Evolutionary conservation across 805 yeast species (phyloP).

Genomic region (Candida corydali): DNA sequence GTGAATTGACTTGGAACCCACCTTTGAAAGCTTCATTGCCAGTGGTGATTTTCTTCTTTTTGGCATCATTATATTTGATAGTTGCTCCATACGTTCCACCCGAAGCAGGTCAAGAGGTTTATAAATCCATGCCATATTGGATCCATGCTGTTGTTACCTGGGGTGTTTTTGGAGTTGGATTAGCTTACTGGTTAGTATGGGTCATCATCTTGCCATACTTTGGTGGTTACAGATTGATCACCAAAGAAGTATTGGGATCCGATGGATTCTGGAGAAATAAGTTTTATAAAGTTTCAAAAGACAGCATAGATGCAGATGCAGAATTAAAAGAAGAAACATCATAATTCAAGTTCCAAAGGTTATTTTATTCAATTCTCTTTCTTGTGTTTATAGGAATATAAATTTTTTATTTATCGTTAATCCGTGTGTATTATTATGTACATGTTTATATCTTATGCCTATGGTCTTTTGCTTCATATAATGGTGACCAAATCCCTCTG

Average conservation of each 20-base stretch:
- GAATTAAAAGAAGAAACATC: background rate
- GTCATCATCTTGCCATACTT: constrained; percentile 50
- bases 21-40: constrained; percentile 63
- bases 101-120: constrained; percentile 58
- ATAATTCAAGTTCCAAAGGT: background rate
- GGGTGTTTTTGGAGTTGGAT: constrained; percentile 67
- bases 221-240: constrained; percentile 49
- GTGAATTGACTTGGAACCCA: constrained; percentile 60
- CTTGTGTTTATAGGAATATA: constrained; percentile 2
- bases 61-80: constrained; percentile 63
- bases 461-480: constrained; percentile 56
- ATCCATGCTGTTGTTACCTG: constrained; percentile 79
- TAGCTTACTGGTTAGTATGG: constrained; percentile 65
- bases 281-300: constrained; percentile 40
- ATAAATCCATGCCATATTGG: constrained; percentile 69
- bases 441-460: constrained; percentile 33
- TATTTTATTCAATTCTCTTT: background rate
- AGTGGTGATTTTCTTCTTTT: constrained; percentile 59
- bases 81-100: constrained; percentile 83
- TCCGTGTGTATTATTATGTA: constrained; percentile 19
- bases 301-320: constrained; percentile 10
- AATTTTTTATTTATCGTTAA: background rate
- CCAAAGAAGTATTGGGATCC: constrained; percentile 52
- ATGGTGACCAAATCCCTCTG: constrained; percentile 97
- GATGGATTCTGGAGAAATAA: constrained; percentile 74